Conservation (phyloP, 2,329 filamentous ascomycete genomes). For the Mycosphaerella arachidis region DNA sequence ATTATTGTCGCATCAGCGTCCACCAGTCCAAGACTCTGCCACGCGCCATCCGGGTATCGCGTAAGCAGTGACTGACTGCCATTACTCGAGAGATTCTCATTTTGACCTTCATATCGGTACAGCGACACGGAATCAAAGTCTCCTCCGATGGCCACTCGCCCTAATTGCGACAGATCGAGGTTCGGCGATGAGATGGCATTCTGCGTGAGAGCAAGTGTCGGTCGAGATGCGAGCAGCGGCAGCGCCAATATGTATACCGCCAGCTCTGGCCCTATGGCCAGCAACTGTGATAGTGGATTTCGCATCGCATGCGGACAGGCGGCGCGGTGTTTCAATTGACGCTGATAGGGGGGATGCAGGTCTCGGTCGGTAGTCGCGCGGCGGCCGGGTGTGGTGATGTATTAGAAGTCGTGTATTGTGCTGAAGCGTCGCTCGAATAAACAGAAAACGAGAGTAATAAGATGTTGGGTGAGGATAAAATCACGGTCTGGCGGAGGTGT, state of each 20-base stretch:
- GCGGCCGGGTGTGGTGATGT: background rate
- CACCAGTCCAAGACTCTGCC: constrained; percentile 68
- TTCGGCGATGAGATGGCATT: constrained; percentile 56
- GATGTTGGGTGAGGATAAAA: background rate
- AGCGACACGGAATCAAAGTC: constrained; percentile 89
- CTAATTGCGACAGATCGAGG: constrained; percentile 73
- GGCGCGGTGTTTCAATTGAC: background rate
- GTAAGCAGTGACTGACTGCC: constrained; percentile 77
- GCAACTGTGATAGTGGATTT: constrained; percentile 29
- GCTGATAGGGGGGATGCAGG: background rate
- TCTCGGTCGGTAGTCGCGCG: constrained; percentile 4
- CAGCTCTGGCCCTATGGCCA: constrained; percentile 34
- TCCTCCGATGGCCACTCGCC: constrained; percentile 78
- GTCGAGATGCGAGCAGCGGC: constrained; percentile 19
- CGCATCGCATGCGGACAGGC: constrained; percentile 27
- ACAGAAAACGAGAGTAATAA: background rate
- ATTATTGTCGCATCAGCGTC: constrained; percentile 79
- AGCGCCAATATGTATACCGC: constrained; percentile 29
- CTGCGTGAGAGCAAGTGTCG: constrained; percentile 19
- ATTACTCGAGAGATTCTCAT: constrained; percentile 63
- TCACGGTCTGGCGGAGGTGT: background rate
- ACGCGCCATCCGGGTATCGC: constrained; percentile 78
- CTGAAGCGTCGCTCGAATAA: background rate
- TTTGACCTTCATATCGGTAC: constrained; percentile 80
- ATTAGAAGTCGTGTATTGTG: background rate